These are phyloP conservation scores for Volutella citrinella DNA, from an alignment of 2,329 filamentous ascomycete species.

Conservation along the genomic window DNA sequence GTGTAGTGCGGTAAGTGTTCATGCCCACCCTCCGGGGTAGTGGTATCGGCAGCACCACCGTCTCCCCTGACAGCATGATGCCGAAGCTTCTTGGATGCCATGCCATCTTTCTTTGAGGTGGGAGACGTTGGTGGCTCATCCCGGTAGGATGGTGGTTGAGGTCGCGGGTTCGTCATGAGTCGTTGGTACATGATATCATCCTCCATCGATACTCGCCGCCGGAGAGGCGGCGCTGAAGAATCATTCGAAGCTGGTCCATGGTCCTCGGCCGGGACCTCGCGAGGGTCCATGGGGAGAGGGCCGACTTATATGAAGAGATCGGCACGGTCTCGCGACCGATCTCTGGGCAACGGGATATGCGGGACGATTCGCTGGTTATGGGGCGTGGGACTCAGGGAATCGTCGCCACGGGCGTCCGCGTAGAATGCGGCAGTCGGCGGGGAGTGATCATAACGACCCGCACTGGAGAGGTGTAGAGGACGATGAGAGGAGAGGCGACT, in stretches of 20 bases:
- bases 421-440: constrained; percentile 29
- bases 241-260: constrained; percentile 31
- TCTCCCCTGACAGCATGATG: too few relatives aligned
- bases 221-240: constrained; percentile 35
- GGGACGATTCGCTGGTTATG: constrained; percentile 18
- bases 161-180: constrained; percentile 46
- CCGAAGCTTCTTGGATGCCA: too few relatives aligned
- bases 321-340: constrained; percentile 17
- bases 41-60: constrained; percentile 11
- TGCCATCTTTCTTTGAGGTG: constrained; percentile 15
- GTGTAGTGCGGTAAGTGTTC: constrained; percentile 56
- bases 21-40: constrained; percentile 28
- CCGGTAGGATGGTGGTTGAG: constrained; percentile 45
- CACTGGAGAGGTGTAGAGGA: constrained; percentile 29
- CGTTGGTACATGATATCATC: constrained; percentile 53
- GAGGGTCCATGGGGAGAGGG: constrained; percentile 32
- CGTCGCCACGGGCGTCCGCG: constrained; percentile 30
- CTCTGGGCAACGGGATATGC: constrained; percentile 19
- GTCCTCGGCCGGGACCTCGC: constrained; percentile 26
- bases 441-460: constrained; percentile 36
- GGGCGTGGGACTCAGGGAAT: constrained; percentile 26
- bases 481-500: constrained; percentile 16
- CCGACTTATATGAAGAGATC: constrained; percentile 24
- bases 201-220: constrained; percentile 52
- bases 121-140: constrained; percentile 17